These are phyloP conservation scores for Euryodendron excelsum DNA, from an alignment of 148 eudicot genomes.

Conservation along the genomic window DNA sequence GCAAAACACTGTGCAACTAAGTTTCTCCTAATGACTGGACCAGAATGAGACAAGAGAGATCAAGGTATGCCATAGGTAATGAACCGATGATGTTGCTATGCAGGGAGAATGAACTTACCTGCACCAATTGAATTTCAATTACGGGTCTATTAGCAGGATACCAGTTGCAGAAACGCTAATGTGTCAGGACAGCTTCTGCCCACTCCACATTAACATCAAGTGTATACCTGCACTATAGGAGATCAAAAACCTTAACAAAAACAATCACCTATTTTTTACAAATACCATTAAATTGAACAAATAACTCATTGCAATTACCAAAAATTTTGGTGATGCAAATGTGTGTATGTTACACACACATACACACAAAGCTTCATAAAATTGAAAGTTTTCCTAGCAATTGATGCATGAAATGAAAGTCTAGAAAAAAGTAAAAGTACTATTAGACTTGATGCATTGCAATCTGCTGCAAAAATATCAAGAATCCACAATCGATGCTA, in stretches of 20 bases:
- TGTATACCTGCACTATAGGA: constrained; percentile 66
- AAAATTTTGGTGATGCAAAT: not conserved
- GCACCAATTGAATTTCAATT: constrained; percentile 88
- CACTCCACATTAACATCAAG: constrained; percentile 97
- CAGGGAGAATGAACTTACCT: constrained; percentile 42
- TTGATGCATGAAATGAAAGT: not conserved
- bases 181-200: constrained; percentile 91
- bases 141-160: constrained; percentile 89
- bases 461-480: not conserved
- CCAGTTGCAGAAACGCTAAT: constrained; percentile 69
- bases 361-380: not conserved
- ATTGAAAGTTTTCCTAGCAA: not conserved
- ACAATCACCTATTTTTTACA: not conserved
- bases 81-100: not conserved
- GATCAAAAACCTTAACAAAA: not conserved
- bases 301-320: not conserved
- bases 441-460: not conserved
- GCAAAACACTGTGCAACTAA: not conserved
- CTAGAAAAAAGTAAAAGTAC: not conserved
- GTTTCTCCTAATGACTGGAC: not conserved
- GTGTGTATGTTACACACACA: not conserved
- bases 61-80: constrained; percentile 7
- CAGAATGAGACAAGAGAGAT: too few relatives aligned
- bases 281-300: not conserved
- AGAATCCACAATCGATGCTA: not conserved